Evolutionary conservation across 2,329 filamentous ascomycete species (phyloP), one percentile per base, ranked within the genome.

Genomic region (Macroventuria anomochaeta): DNA sequence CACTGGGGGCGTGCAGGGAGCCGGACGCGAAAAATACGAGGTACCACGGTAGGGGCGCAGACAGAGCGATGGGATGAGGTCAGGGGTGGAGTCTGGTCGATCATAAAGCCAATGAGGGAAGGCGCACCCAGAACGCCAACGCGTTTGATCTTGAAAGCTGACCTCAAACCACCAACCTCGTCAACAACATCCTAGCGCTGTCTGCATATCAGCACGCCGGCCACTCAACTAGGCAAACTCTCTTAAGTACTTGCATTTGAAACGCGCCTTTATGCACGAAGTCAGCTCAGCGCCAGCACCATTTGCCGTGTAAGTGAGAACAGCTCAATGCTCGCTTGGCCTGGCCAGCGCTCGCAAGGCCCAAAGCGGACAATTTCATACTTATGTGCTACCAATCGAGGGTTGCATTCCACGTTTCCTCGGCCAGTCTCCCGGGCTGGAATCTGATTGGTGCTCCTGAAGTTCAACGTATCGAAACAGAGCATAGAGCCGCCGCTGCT

Each of bases 21-120:
- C 43, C 12, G 36, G 46, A 37, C 49, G 29, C 39, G 42, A 42
- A 37, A 39, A 55, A 58, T 59, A 59, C 59, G 55, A 61, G 55
- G 53, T 43, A 25, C 46, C 39, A 56, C 53, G 58, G 55, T 51
- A 46, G 41, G 31, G 36, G 57, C 39, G 48, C 44, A 41, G 44
- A 52, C 43, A 51, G 52, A 53, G 56, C 49, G 49, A 44, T 42
- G 42, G 13, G 33, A 49, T 39, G 39, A 54, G 37, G 17, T 43
- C 29, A 53, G 54, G 44, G 41, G 46, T 36, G 32, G 36, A 41
- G 23, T 29, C 25, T 34, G 20, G 50, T 54, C 48, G 43, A 58
- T 53, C 46, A 34, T 32, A 11, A 36, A 39, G 37, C 43, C 51
- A 54, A 54, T 44, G 38, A 23, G 28, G 51, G 4, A 48, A 48